Percentiles rank a stretch among this genome's conserved stretches.
Conservation (phyloP, 768 basidiomycete species). For the Kwoniella botswanensis region DNA sequence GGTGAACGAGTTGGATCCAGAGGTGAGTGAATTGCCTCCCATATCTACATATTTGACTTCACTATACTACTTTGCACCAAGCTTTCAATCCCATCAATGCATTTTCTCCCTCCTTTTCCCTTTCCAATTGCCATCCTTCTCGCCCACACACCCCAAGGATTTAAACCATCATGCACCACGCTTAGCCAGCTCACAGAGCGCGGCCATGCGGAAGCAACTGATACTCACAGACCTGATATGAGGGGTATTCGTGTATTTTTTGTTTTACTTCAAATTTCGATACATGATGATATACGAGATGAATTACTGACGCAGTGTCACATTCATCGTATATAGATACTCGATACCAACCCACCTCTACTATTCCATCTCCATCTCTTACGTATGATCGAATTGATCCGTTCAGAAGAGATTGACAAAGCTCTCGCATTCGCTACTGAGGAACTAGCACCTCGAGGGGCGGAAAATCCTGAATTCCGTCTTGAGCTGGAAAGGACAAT, state of each 20-base stretch:
- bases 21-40: slow-evolving; percentile 68
- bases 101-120: slow-evolving; percentile 4
- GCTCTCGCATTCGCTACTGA: slow-evolving; percentile 90
- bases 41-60: neutral
- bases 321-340: slow-evolving; percentile 67
- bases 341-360: slow-evolving; percentile 90
- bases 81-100: slow-evolving; percentile 7
- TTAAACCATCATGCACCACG: slow-evolving; percentile 97
- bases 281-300: neutral
- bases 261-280: slow-evolving; percentile 22
- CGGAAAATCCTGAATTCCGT: slow-evolving; percentile 92
- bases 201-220: slow-evolving; percentile 88
- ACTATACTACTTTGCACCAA: slow-evolving; percentile 17
- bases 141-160: slow-evolving; percentile 66
- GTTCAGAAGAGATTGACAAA: slow-evolving; percentile 74
- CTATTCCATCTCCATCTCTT: slow-evolving; percentile 97
- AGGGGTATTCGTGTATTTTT: slow-evolving; percentile 47
- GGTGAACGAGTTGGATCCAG: slow-evolving; percentile 93
- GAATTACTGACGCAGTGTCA: neutral
- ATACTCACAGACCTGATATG: slow-evolving; percentile 61
- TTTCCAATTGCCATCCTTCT: slow-evolving; percentile 1
- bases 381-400: slow-evolving; percentile 91
- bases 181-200: slow-evolving; percentile 67
- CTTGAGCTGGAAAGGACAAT: slow-evolving; percentile 91
- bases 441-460: slow-evolving; percentile 91